Base-by-base conservation (phyloP, 139 green algal genomes). In the Haematococcus lacustris region DNA sequence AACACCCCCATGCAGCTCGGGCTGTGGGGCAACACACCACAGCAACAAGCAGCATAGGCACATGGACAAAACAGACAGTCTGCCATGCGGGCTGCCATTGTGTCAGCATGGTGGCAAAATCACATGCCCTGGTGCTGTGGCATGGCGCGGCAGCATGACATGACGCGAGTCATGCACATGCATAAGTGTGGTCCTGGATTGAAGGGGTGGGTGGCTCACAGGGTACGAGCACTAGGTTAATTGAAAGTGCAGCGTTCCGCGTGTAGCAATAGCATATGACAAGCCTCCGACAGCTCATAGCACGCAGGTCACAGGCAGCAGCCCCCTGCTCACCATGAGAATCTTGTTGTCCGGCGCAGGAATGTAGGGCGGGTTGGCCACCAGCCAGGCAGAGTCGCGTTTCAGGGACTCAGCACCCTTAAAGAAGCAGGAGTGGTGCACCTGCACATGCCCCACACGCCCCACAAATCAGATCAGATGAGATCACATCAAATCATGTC, bases 301-400 rank as follows among this genome's bases (percentile, higher is more conserved):
- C 47, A 9, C 43, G 43, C 43, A 9, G 9, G 17, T 53, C 43
- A 9, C 43, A 28, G 53, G 17, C 13, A 66, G 25, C 25, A 5
- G 3, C 3, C 23, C 30, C 23, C 25, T 39, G 2, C 59, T 39
- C 59, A 66, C 59, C 59, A 66, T 66, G 25, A 66, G n/a, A 2
- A 66, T 28, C 30, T 66, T 13, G 30, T 39, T 39, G n/a, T 38
- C 59, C 40, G 68, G 75, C 0, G 81, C 78, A 3, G 84, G 78
- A 1, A 89, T 66, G 66, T 89, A 89, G 7, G 84, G 84, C 30
- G 84, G 84, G 61, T 89, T 89, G 39, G 78, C 53, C 3, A 87
- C 72, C 1, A 89, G 69, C 40, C 71, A 82, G 25, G 30, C 51
- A 1, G 72, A n/a, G n/a, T n/a, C n/a, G n/a, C n/a, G 64, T 26